Evolutionary conservation across 768 basidiomycete genomes (phyloP).

Genomic region (Hysterangium stoloniferum): DNA sequence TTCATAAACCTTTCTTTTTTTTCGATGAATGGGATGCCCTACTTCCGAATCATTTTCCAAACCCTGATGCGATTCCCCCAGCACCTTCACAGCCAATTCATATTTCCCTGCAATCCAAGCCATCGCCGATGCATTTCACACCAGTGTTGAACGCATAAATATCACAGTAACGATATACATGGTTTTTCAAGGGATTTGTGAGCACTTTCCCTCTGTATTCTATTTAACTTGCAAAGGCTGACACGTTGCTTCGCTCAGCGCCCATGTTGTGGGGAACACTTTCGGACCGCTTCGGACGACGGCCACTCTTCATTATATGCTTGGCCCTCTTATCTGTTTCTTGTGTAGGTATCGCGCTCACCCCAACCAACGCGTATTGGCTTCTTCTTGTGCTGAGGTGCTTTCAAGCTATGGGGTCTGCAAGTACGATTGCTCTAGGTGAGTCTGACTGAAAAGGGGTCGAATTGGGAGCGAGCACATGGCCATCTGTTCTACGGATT

Average conservation of each 20-base stretch:
- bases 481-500: no score
- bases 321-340: slow-evolving; percentile 54
- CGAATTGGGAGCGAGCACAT: not conserved
- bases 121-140: slow-evolving; percentile 52
- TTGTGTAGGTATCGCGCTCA: slow-evolving; percentile 54
- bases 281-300: slow-evolving; percentile 57
- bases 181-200: slow-evolving; percentile 57
- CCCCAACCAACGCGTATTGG: slow-evolving; percentile 62
- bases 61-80: slow-evolving; percentile 18
- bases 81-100: slow-evolving; percentile 67
- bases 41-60: not conserved
- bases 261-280: slow-evolving; percentile 50
- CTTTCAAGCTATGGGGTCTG: slow-evolving; percentile 71
- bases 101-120: slow-evolving; percentile 70
- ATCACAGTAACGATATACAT: slow-evolving; percentile 76
- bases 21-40: no score
- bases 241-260: no score
- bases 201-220: slow-evolving; percentile 14
- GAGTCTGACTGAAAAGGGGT: slow-evolving; percentile 11
- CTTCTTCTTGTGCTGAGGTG: slow-evolving; percentile 73
- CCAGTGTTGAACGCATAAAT: slow-evolving; percentile 66
- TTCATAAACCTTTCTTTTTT: slow-evolving; percentile 1
- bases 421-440: slow-evolving; percentile 73
- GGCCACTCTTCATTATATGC: slow-evolving; percentile 57
- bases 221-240: not conserved